phyloP scores from a whole-genome alignment of 495 filamentous ascomycete genomes.

The Sordaria brevicollis region DNA sequence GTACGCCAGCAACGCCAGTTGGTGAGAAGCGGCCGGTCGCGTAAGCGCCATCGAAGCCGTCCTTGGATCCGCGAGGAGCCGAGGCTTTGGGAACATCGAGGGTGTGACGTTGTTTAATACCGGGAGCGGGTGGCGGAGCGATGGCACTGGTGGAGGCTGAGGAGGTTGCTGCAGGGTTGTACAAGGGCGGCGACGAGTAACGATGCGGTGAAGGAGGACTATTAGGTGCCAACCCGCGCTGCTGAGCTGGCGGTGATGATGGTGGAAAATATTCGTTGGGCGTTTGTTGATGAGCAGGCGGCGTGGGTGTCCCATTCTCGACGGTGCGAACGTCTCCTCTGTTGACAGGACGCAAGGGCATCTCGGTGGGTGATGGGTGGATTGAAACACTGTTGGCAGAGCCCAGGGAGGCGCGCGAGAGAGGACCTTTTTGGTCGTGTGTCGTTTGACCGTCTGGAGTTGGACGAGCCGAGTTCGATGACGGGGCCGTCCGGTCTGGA shows the following conservation, averaged over 20 bases:
- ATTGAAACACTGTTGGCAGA: slow-evolving; percentile 19
- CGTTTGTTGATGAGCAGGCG: slow-evolving; percentile 3
- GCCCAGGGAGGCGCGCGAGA: slow-evolving; percentile 17
- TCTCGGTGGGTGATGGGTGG: slow-evolving; percentile 24
- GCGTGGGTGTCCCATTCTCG: slow-evolving; percentile 15
- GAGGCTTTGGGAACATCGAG: slow-evolving; percentile 67
- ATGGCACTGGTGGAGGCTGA: slow-evolving; percentile 33
- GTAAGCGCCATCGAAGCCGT: slow-evolving; percentile 54
- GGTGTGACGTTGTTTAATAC: slow-evolving; percentile 76
- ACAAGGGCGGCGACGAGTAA: slow-evolving; percentile 64
- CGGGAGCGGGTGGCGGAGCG: slow-evolving; percentile 33
- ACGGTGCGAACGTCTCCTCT: slow-evolving; percentile 20
- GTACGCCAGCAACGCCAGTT: slow-evolving; percentile 43
- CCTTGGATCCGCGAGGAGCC: slow-evolving; percentile 38
- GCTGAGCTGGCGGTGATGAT: not conserved
- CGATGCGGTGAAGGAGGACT: slow-evolving; percentile 40
- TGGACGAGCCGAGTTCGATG: not conserved
- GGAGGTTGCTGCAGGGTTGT: slow-evolving; percentile 33
- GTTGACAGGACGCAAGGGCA: slow-evolving; percentile 19
- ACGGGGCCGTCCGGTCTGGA: slow-evolving; percentile 11
- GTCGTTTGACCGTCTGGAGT: not conserved
- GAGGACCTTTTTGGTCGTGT: slow-evolving; percentile 2
- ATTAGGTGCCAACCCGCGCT: not conserved
- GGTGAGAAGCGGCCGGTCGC: slow-evolving; percentile 81
- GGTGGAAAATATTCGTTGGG: slow-evolving; percentile 1